A percentile compares a stretch with the other conserved stretches of the same genome.
Conservation (phyloP, 163 green algal species). For the Scenedesmus sp. region DNA sequence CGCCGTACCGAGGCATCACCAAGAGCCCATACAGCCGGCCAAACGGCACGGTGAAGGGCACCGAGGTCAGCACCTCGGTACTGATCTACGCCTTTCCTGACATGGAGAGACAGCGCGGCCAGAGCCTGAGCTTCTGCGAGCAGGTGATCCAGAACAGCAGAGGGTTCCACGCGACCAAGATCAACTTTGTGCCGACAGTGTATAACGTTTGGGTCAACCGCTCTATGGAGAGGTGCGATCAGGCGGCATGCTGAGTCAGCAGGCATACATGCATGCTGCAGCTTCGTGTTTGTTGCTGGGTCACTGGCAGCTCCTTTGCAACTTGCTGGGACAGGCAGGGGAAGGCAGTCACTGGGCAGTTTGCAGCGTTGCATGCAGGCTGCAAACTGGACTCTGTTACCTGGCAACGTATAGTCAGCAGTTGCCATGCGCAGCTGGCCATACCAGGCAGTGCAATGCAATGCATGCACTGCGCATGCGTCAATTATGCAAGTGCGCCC, state of each 20-base stretch:
- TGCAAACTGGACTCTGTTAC: neutral
- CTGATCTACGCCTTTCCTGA: slow-evolving; percentile 27
- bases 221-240: neutral
- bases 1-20: neutral
- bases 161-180: slow-evolving; percentile 9
- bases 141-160: slow-evolving; percentile 11
- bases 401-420: too few species aligned
- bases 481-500: too few species aligned
- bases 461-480: too few species aligned
- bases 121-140: neutral
- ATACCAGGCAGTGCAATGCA: too few species aligned
- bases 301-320: neutral
- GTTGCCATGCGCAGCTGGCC: too few species aligned
- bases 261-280: neutral
- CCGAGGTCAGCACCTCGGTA: slow-evolving; percentile 34
- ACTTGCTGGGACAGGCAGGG: too few species aligned
- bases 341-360: neutral
- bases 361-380: neutral
- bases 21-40: neutral
- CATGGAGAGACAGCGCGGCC: slow-evolving; percentile 1
- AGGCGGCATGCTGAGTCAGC: neutral
- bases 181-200: slow-evolving; percentile 33
- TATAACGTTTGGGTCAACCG: neutral
- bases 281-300: neutral
- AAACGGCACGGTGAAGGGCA: neutral